Percentiles rank a stretch among this genome's conserved stretches.
Conservation (phyloP, 371 early-diverging fungal species). For the Rhizopus stolonifer region DNA sequence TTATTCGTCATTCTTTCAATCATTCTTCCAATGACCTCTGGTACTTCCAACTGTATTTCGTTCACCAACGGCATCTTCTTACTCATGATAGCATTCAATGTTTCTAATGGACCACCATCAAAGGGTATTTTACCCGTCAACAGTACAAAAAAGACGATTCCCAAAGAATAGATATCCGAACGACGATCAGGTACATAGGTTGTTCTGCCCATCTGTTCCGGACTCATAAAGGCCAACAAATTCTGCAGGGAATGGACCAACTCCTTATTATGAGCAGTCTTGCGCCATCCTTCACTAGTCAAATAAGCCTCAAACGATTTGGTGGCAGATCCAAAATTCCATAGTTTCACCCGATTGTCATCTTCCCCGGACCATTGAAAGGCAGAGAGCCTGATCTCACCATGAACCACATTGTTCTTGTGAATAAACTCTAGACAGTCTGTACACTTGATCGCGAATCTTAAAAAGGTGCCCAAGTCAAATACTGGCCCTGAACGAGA, state of each 20-base stretch:
- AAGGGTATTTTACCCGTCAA: slow-evolving; percentile 54
- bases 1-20: slow-evolving; percentile 60
- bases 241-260: slow-evolving; percentile 25
- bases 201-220: slow-evolving; percentile 60
- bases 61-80: slow-evolving; percentile 44
- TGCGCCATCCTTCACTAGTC: slow-evolving; percentile 49
- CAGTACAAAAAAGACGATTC: slow-evolving; percentile 52
- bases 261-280: slow-evolving; percentile 36
- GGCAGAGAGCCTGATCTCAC: slow-evolving; percentile 38
- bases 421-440: slow-evolving; percentile 48
- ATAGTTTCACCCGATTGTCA: slow-evolving; percentile 32
- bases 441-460: slow-evolving; percentile 46
- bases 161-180: slow-evolving; percentile 57
- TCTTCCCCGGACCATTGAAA: slow-evolving; percentile 45
- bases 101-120: slow-evolving; percentile 54
- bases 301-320: slow-evolving; percentile 37
- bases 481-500: slow-evolving; percentile 13
- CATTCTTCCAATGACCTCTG: slow-evolving; percentile 44
- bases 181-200: slow-evolving; percentile 58
- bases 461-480: slow-evolving; percentile 44
- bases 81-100: slow-evolving; percentile 53
- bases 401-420: slow-evolving; percentile 41
- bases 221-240: slow-evolving; percentile 40
- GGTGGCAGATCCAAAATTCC: slow-evolving; percentile 39
- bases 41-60: slow-evolving; percentile 51